Percentiles rank a stretch among this genome's conserved stretches.
Evolutionary conservation across 2,329 filamentous ascomycete genomes (phyloP).

Genomic region (Beauveria sp.): DNA sequence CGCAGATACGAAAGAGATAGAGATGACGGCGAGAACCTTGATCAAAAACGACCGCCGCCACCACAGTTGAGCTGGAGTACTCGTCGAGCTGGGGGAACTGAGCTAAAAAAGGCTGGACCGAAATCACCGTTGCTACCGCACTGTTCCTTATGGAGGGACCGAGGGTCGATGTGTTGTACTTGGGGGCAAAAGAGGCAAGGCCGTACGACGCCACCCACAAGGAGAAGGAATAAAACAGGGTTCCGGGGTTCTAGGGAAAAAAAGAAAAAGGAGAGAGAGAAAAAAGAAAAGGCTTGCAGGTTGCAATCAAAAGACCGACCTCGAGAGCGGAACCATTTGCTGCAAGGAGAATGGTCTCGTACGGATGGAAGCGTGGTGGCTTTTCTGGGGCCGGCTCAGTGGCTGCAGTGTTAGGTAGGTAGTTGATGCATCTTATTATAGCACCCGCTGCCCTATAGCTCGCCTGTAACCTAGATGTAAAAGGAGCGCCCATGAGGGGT

Average conservation of each 20-base stretch:
- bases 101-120: neutral
- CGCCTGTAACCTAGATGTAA: neutral
- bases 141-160: neutral
- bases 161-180: neutral
- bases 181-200: constrained; percentile 1
- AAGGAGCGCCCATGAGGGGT: no score
- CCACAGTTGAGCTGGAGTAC: no score
- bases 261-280: neutral
- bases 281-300: neutral
- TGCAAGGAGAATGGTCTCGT: neutral
- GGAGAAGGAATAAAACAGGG: neutral
- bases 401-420: neutral
- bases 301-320: neutral
- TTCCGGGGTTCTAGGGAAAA: neutral
- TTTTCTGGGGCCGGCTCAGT: neutral
- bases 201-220: neutral
- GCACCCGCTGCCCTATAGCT: neutral
- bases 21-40: neutral
- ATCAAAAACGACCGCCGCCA: neutral
- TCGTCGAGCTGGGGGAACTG: no score
- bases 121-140: neutral
- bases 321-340: neutral
- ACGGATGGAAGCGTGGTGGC: neutral
- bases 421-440: neutral
- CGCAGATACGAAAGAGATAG: no score